These are phyloP conservation scores for Aureobasidium sp. DNA, from an alignment of 2,329 filamentous ascomycete genomes.

Conservation along the genomic window DNA sequence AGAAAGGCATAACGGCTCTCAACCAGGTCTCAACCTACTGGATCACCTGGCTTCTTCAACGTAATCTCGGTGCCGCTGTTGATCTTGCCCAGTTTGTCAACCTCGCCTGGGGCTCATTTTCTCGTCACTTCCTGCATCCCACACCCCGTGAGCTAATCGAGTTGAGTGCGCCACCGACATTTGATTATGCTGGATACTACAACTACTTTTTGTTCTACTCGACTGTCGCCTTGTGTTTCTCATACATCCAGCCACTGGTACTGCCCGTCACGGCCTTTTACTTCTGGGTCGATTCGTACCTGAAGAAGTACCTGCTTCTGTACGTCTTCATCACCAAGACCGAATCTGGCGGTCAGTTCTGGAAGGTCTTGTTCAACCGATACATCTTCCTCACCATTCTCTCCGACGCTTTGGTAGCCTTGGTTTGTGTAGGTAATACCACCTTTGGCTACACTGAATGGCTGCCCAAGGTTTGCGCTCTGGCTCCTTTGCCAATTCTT, in stretches of 20 bases:
- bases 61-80: constrained; percentile 86
- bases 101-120: constrained; percentile 75
- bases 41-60: constrained; percentile 88
- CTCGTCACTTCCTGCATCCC: constrained; percentile 75
- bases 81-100: constrained; percentile 87
- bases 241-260: constrained; percentile 77
- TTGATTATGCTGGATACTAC: constrained; percentile 95
- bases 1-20: constrained; percentile 62
- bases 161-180: constrained; percentile 81
- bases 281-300: constrained; percentile 75
- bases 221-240: constrained; percentile 80
- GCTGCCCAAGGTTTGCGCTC: constrained; percentile 59
- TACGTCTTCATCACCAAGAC: constrained; percentile 95
- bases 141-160: constrained; percentile 90
- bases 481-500: constrained; percentile 66
- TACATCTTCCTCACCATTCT: constrained; percentile 75
- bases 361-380: constrained; percentile 90
- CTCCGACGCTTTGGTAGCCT: constrained; percentile 68
- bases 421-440: constrained; percentile 66
- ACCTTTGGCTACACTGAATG: constrained; percentile 38
- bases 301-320: constrained; percentile 92
- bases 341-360: constrained; percentile 88
- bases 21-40: constrained; percentile 84
- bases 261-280: constrained; percentile 82
- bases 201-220: constrained; percentile 96